Evolutionary conservation across 225 moss, liverwort and hornwort species (phyloP).

Genomic region (Pleurozium schreberi): DNA sequence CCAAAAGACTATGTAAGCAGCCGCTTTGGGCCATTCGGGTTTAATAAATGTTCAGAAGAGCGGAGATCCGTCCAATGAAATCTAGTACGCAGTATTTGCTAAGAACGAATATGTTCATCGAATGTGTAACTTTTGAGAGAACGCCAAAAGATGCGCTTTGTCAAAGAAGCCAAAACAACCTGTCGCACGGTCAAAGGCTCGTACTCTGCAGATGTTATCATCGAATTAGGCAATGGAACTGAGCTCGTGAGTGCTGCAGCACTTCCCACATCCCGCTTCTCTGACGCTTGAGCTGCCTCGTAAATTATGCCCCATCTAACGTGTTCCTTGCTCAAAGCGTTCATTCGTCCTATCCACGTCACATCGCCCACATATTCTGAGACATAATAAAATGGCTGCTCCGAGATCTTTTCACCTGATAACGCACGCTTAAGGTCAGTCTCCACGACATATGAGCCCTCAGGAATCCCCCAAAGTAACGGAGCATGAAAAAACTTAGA

Average conservation of each 20-base stretch:
- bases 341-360: conserved; percentile 45
- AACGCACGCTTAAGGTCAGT: not conserved
- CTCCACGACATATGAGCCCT: not conserved
- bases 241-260: conserved; percentile 20
- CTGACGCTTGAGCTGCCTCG: conserved; percentile 51
- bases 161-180: conserved; percentile 23
- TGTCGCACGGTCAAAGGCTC: conserved; percentile 52
- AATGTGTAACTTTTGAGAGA: not conserved
- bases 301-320: conserved; percentile 67
- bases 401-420: conserved; percentile 22
- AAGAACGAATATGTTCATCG: not conserved
- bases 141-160: not conserved
- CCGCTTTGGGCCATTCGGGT: not conserved
- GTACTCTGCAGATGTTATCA: conserved; percentile 35
- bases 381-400: conserved; percentile 16
- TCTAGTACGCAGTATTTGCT: not conserved
- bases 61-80: not conserved
- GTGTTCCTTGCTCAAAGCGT: conserved; percentile 65
- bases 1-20: not conserved
- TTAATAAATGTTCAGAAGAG: not conserved
- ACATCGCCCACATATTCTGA: conserved; percentile 19
- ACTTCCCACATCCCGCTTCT: conserved; percentile 32
- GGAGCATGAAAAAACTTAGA: not conserved
- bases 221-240: conserved; percentile 17
- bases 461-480: not conserved